Percentiles rank a stretch among this genome's conserved stretches.
Evolutionary conservation across 305 asterid genomes (phyloP).

Genomic region (Fraxinus latifolia): DNA sequence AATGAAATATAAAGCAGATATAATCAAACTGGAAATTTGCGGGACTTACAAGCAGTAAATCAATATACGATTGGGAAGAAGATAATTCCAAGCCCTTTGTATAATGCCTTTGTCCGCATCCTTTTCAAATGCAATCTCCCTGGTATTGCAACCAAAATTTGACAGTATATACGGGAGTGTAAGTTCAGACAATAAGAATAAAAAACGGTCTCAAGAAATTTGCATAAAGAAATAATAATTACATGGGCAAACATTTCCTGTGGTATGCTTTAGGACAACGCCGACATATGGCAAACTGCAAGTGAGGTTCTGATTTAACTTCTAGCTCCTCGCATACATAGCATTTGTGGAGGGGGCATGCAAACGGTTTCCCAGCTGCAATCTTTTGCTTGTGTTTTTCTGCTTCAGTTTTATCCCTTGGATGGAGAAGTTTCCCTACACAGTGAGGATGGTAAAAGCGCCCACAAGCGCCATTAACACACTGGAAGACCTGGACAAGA

Average conservation of each 20-base stretch:
- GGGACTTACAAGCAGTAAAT: constrained; percentile 79
- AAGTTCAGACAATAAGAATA: not conserved
- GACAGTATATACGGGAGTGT: not conserved
- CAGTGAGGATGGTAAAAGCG: constrained; percentile 71
- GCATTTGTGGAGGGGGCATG: constrained; percentile 74
- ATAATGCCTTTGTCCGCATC: constrained; percentile 23
- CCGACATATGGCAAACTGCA: constrained; percentile 86
- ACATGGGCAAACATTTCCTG: constrained; percentile 90
- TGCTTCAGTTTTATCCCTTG: constrained; percentile 42
- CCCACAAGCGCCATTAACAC: constrained; percentile 77
- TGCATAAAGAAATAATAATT: constrained; percentile 14
- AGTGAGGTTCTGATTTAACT: constrained; percentile 40
- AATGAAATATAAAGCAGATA: constrained; percentile 3
- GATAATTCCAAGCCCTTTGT: constrained; percentile 80
- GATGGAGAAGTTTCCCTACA: constrained; percentile 63
- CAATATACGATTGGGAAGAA: constrained; percentile 65
- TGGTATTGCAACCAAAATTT: constrained; percentile 28
- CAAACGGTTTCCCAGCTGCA: constrained; percentile 62
- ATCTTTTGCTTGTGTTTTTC: constrained; percentile 42
- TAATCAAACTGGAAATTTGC: constrained; percentile 12
- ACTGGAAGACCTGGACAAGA: constrained; percentile 60
- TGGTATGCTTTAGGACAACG: constrained; percentile 92
- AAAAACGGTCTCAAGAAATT: constrained; percentile 6
- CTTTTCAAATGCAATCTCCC: constrained; percentile 50
- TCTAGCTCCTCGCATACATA: constrained; percentile 60